Evolutionary conservation across 768 basidiomycete genomes (phyloP).

Genomic region (Leccinum disarticulatum): DNA sequence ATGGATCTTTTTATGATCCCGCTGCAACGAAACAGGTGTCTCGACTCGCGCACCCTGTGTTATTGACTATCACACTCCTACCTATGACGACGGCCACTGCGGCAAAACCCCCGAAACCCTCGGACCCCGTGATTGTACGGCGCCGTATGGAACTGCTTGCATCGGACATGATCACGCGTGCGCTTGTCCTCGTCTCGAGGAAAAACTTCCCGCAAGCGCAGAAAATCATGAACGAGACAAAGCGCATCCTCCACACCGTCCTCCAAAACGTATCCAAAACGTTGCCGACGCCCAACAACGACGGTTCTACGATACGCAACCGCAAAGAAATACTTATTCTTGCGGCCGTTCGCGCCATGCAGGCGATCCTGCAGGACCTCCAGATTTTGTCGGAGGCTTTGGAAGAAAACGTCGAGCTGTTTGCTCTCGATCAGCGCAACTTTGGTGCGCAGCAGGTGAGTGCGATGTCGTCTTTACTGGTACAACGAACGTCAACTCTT

Average conservation of each 20-base stretch:
- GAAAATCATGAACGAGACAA: constrained; percentile 88
- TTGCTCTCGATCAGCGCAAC: constrained; percentile 92
- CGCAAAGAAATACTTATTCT: constrained; percentile 77
- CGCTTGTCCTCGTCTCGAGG: constrained; percentile 86
- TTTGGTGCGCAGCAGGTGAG: constrained; percentile 95
- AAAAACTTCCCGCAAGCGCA: constrained; percentile 90
- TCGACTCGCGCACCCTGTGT: constrained; percentile 86
- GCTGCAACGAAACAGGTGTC: constrained; percentile 79
- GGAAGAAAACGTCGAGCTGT: constrained; percentile 87
- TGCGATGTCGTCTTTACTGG: neutral
- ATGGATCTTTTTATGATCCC: constrained; percentile 94
- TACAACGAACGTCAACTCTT: constrained; percentile 2
- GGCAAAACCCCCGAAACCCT: constrained; percentile 43
- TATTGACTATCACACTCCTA: constrained; percentile 91
- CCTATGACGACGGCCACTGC: constrained; percentile 44
- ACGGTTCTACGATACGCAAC: constrained; percentile 56
- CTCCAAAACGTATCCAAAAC: constrained; percentile 79
- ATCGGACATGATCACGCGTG: constrained; percentile 96
- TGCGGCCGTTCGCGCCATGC: constrained; percentile 74
- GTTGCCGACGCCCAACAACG: constrained; percentile 54
- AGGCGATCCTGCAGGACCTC: constrained; percentile 84
- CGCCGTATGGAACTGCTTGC: constrained; percentile 95
- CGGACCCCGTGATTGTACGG: constrained; percentile 88
- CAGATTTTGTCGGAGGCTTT: constrained; percentile 84
- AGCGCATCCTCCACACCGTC: constrained; percentile 89